Evolutionary conservation across 352 stramenopile genomes (phyloP).

Genomic region (Phytophthora kernoviae): DNA sequence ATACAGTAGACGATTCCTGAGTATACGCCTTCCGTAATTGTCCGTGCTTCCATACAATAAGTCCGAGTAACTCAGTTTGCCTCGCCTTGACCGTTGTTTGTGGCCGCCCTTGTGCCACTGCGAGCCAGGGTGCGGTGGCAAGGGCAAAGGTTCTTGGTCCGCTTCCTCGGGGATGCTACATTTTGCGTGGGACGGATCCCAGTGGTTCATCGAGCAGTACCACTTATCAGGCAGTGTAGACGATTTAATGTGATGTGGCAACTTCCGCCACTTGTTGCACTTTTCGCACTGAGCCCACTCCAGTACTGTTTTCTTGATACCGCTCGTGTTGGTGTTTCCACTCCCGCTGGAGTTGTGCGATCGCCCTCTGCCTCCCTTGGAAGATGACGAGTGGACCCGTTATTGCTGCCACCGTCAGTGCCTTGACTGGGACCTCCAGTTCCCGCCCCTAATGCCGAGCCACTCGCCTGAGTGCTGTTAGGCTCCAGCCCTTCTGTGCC

Average conservation of each 20-base stretch:
- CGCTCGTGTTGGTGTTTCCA: slow-evolving; percentile 8
- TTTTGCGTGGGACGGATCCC: slow-evolving; percentile 84
- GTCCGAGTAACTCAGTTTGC: slow-evolving; percentile 85
- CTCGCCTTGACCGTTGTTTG: slow-evolving; percentile 49
- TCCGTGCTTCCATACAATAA: slow-evolving; percentile 78
- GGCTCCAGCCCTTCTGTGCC: no score
- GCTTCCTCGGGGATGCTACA: slow-evolving; percentile 78
- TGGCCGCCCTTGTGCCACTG: slow-evolving; percentile 66
- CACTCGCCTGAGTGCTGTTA: no score
- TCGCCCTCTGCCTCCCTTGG: slow-evolving; percentile 31
- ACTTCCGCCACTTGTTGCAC: slow-evolving; percentile 96
- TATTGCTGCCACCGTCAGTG: slow-evolving; percentile 4
- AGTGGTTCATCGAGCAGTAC: slow-evolving; percentile 97
- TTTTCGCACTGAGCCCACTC: slow-evolving; percentile 97
- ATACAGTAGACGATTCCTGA: slow-evolving; percentile 72
- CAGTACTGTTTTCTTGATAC: slow-evolving; percentile 80
- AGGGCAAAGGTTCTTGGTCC: slow-evolving; percentile 68
- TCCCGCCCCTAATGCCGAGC: no score
- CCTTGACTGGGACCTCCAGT: background rate
- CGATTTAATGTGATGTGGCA: slow-evolving; percentile 91
- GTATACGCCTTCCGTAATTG: slow-evolving; percentile 87
- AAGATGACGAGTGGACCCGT: slow-evolving; percentile 4
- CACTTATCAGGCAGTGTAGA: slow-evolving; percentile 94
- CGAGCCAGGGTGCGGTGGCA: slow-evolving; percentile 41
- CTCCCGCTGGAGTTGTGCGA: slow-evolving; percentile 5